A percentile compares a stretch with the other conserved stretches of the same genome.
Evolutionary conservation across 768 basidiomycete genomes (phyloP).

Genomic region (Boletus pseudo-olivaceus): DNA sequence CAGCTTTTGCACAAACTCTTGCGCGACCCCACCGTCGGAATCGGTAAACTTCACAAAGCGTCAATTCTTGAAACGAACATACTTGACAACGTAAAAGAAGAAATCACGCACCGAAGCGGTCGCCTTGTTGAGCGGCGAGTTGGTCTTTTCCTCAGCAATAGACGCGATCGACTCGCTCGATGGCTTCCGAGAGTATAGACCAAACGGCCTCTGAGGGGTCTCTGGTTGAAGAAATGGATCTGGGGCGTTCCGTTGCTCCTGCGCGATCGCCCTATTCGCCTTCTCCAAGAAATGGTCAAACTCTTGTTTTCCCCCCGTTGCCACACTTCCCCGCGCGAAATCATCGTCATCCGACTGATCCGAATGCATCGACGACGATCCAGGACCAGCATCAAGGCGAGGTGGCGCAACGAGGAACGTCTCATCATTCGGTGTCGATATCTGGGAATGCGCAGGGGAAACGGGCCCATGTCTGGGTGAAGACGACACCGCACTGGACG

Average conservation of each 20-base stretch:
- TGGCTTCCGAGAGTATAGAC: constrained; percentile 70
- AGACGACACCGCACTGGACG: constrained; percentile 46
- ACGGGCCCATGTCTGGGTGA: constrained; percentile 39
- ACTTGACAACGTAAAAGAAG: not conserved
- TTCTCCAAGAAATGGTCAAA: constrained; percentile 81
- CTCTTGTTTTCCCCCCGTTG: constrained; percentile 35
- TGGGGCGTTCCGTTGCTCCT: constrained; percentile 70
- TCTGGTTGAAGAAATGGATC: constrained; percentile 78
- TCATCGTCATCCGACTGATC: constrained; percentile 64
- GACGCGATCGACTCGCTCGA: constrained; percentile 92
- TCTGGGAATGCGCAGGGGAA: constrained; percentile 63
- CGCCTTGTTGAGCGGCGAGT: constrained; percentile 91
- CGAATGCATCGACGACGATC: constrained; percentile 34
- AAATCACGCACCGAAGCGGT: constrained; percentile 66
- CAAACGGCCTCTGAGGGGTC: constrained; percentile 72
- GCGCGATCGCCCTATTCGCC: constrained; percentile 80
- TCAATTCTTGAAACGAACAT: not conserved
- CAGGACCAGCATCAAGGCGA: constrained; percentile 27
- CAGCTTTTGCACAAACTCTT: constrained; percentile 84
- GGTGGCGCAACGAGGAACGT: constrained; percentile 36
- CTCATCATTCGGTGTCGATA: constrained; percentile 48
- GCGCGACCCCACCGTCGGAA: constrained; percentile 86
- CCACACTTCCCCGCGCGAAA: constrained; percentile 38
- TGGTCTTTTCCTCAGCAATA: constrained; percentile 86
- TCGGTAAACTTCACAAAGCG: constrained; percentile 72